A percentile compares a stretch with the other conserved stretches of the same genome.
Evolutionary conservation across 179 eudicot genomes (phyloP).

Genomic region (Patellifolia procumbens): DNA sequence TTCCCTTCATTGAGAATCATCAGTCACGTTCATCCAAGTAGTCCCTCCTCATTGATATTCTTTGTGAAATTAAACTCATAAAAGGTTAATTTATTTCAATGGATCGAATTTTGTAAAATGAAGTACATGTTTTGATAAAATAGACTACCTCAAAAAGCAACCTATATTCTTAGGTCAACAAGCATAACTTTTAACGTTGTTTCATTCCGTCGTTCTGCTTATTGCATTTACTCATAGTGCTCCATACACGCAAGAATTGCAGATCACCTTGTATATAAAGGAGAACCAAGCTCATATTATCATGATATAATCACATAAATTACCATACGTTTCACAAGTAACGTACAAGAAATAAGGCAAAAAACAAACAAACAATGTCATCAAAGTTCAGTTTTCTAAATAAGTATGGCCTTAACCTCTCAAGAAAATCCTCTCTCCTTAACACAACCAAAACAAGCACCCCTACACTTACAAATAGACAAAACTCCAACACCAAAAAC

Average conservation of each 20-base stretch:
- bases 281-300: not conserved
- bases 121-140: too few relatives aligned
- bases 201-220: not conserved
- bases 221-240: not conserved
- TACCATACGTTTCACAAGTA: not conserved
- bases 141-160: too few relatives aligned
- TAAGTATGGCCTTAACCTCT: conserved; percentile 30
- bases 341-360: not conserved
- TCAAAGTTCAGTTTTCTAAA: conserved; percentile 38
- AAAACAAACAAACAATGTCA: not conserved
- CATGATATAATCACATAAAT: conserved; percentile 22
- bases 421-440: conserved; percentile 29
- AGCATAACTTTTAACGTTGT: not conserved
- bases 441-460: conserved; percentile 11
- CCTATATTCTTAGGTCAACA: too few relatives aligned
- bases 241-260: not conserved
- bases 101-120: too few relatives aligned
- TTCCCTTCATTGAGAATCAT: too few relatives aligned
- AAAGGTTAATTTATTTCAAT: too few relatives aligned
- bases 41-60: too few relatives aligned
- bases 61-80: too few relatives aligned
- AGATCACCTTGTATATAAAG: not conserved
- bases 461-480: not conserved
- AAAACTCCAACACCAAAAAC: conserved; percentile 30
- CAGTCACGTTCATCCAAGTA: too few relatives aligned